Conservation (phyloP, 2,329 filamentous ascomycete species). For the Setomelanomma holmii region DNA sequence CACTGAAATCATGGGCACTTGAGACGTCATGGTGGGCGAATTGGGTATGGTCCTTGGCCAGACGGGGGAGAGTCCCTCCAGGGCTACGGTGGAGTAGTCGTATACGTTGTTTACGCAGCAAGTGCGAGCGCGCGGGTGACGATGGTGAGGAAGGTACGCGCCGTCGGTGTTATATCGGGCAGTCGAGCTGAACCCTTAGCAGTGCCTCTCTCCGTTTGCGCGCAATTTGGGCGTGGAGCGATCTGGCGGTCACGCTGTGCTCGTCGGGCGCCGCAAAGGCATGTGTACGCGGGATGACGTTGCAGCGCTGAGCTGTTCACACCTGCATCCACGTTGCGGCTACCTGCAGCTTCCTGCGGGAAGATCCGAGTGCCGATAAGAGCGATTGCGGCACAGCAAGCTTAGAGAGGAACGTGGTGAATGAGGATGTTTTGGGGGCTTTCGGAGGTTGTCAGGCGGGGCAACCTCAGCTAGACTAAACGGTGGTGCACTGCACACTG, state of each 20-base stretch:
- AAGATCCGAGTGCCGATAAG: slow-evolving; percentile 1
- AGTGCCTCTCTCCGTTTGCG: neutral
- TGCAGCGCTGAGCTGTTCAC: slow-evolving; percentile 29
- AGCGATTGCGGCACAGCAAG: slow-evolving; percentile 7
- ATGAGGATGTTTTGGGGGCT: slow-evolving; percentile 1
- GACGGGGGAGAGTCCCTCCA: neutral
- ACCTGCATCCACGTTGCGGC: neutral
- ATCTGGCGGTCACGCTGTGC: slow-evolving; percentile 13
- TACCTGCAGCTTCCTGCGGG: slow-evolving; percentile 12
- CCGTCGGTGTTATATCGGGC: neutral
- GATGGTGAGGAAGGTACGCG: neutral
- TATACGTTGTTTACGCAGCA: neutral
- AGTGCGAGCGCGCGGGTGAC: neutral
- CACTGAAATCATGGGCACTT: slow-evolving; percentile 92
- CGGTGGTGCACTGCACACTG: neutral
- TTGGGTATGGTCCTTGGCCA: neutral
- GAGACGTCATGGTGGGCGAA: slow-evolving; percentile 41
- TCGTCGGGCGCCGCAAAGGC: slow-evolving; percentile 19
- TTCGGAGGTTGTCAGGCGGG: slow-evolving; percentile 6
- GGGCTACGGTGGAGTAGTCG: neutral
- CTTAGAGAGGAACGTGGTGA: neutral
- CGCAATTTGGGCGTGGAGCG: slow-evolving; percentile 5
- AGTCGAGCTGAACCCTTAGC: neutral
- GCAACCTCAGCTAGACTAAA: neutral
- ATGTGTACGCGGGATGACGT: slow-evolving; percentile 40